Percentiles rank a stretch among this genome's conserved stretches.
Evolutionary conservation across 1,284 basidiomycete genomes (phyloP).

Genomic region (Mycosarcoma mackinlayi): DNA sequence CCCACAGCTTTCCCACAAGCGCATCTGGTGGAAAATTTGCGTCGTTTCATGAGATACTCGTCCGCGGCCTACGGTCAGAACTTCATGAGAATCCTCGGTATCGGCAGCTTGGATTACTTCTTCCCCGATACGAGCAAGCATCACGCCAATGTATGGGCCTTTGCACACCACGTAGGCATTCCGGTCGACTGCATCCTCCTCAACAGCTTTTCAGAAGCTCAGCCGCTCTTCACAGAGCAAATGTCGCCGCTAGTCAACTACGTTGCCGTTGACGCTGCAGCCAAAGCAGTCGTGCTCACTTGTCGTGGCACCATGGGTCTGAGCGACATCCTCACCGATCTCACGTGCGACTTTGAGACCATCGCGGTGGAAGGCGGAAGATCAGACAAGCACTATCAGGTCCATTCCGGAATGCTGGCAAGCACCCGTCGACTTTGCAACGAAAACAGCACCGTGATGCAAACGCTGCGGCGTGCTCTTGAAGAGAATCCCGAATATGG

Average conservation of each 20-base stretch:
- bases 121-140: constrained; percentile 71
- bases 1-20: constrained; percentile 68
- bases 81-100: constrained; percentile 71
- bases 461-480: constrained; percentile 70
- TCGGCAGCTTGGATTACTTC: constrained; percentile 70
- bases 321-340: constrained; percentile 72
- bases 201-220: constrained; percentile 70
- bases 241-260: constrained; percentile 71
- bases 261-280: constrained; percentile 71
- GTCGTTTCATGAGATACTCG: constrained; percentile 71
- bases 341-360: constrained; percentile 71
- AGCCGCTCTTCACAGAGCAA: constrained; percentile 53
- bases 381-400: constrained; percentile 69
- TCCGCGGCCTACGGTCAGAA: constrained; percentile 64
- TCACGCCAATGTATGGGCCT: constrained; percentile 70
- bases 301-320: constrained; percentile 72
- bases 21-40: constrained; percentile 70
- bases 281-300: constrained; percentile 70
- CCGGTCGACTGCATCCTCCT: constrained; percentile 71
- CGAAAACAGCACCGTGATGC: constrained; percentile 70
- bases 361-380: constrained; percentile 70
- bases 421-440: constrained; percentile 69
- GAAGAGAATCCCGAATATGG: constrained; percentile 70
- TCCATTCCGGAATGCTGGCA: constrained; percentile 72
- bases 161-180: constrained; percentile 70